A percentile compares a stretch with the other conserved stretches of the same genome.
Conservation (phyloP, 2,329 filamentous ascomycete genomes). For the Fusarium sambucinum region DNA sequence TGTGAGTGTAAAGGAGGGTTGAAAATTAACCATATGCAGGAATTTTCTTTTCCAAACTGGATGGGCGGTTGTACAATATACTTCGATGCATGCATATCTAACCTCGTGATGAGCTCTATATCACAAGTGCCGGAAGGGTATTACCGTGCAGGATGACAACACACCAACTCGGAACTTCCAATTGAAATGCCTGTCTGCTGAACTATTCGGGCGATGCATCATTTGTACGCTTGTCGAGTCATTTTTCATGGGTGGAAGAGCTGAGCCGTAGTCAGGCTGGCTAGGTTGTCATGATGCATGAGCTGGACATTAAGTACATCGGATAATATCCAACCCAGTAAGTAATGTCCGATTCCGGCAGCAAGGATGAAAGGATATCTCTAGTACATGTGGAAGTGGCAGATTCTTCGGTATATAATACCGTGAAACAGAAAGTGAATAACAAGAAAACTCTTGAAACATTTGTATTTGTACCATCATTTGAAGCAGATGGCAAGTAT, state of each 20-base stretch:
- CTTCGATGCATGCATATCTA: conserved; percentile 4
- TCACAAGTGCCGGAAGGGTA: conserved; percentile 23
- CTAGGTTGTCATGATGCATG: conserved; percentile 23
- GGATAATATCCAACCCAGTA: background rate
- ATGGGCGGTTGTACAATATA: background rate
- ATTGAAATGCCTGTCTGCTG: background rate
- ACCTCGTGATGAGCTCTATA: conserved; percentile 24
- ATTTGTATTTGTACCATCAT: conserved; percentile 7
- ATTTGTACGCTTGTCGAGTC: conserved; percentile 9
- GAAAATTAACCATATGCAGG: background rate
- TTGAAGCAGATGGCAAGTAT: conserved; percentile 3
- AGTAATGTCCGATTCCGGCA: background rate
- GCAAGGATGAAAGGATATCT: too few species aligned
- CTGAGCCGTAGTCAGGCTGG: conserved; percentile 10
- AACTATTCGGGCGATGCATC: background rate
- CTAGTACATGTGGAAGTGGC: too few species aligned
- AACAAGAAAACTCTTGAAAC: background rate
- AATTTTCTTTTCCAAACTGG: background rate
- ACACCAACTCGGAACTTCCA: conserved; percentile 19
- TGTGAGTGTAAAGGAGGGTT: background rate
- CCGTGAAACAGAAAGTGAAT: background rate
- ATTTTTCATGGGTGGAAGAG: conserved; percentile 1
- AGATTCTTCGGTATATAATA: background rate
- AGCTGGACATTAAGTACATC: background rate
- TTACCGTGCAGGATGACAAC: conserved; percentile 29